phyloP scores from a whole-genome alignment of 768 basidiomycete genomes.

The Boletellus ananas region DNA sequence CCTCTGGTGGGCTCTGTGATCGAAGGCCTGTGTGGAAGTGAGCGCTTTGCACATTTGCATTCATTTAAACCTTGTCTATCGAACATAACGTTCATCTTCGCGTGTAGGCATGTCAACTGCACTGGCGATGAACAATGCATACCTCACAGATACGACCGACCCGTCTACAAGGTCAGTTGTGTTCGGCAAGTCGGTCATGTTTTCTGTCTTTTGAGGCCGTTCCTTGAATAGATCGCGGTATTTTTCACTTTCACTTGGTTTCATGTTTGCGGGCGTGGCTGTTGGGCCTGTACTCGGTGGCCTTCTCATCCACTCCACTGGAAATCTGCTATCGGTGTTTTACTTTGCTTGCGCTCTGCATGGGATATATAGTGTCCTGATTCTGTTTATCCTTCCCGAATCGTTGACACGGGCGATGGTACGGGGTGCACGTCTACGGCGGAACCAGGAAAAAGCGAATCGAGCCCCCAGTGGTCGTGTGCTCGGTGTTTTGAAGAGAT shows the following conservation, averaged over 20 bases:
- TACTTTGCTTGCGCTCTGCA: slow-evolving; percentile 57
- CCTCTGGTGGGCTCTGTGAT: slow-evolving; percentile 60
- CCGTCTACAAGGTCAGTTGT: slow-evolving; percentile 49
- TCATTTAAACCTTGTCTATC: too few relatives aligned
- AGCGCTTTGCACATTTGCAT: slow-evolving; percentile 15
- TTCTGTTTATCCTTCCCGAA: slow-evolving; percentile 71
- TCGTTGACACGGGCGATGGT: slow-evolving; percentile 57
- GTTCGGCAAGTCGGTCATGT: neutral
- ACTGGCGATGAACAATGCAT: slow-evolving; percentile 55
- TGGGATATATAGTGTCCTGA: slow-evolving; percentile 42
- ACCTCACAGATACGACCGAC: slow-evolving; percentile 63
- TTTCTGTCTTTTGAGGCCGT: slow-evolving; percentile 2
- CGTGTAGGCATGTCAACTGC: slow-evolving; percentile 48
- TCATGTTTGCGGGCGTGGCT: slow-evolving; percentile 71
- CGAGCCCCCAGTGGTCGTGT: neutral
- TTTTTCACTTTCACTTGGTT: slow-evolving; percentile 64
- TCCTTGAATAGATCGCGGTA: slow-evolving; percentile 47
- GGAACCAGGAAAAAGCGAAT: slow-evolving; percentile 10
- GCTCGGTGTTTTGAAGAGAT: slow-evolving; percentile 38
- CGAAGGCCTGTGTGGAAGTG: slow-evolving; percentile 75
- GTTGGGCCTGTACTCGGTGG: slow-evolving; percentile 76
- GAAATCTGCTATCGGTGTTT: slow-evolving; percentile 60
- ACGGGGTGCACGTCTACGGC: slow-evolving; percentile 19
- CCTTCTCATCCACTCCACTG: slow-evolving; percentile 56
- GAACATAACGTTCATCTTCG: neutral